Conservation (phyloP, 129 eudicot genomes). For the Mikania micrantha region DNA sequence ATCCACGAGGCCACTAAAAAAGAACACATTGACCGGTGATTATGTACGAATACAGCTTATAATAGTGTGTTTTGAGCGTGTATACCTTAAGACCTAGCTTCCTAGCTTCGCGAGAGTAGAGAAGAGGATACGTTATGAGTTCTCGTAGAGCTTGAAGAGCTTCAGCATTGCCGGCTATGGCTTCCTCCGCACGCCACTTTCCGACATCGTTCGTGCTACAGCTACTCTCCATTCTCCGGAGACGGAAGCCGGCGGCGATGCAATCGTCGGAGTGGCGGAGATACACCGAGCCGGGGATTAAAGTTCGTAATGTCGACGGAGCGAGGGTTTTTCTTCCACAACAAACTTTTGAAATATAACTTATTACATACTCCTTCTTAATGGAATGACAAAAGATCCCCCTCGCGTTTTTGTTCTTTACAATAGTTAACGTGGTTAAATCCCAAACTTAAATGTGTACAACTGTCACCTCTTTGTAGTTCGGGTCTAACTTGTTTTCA, state of each 20-base stretch:
- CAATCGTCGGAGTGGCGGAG: neutral
- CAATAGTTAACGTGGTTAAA: neutral
- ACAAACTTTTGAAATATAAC: neutral
- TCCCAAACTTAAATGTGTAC: too few relatives aligned
- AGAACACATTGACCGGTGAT: neutral
- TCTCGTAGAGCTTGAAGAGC: conserved; percentile 86
- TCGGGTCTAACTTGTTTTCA: too few relatives aligned
- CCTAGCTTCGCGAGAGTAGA: conserved; percentile 44
- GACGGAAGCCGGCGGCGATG: conserved; percentile 5
- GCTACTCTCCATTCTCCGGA: conserved; percentile 26
- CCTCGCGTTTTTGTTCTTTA: neutral
- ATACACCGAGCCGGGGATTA: neutral
- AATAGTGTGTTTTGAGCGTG: neutral
- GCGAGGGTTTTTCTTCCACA: conserved; percentile 11
- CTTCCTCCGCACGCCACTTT: conserved; percentile 72
- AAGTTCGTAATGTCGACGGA: neutral
- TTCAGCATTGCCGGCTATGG: conserved; percentile 68
- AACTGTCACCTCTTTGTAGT: too few relatives aligned
- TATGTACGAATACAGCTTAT: neutral
- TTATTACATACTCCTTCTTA: neutral
- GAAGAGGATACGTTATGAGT: conserved; percentile 67
- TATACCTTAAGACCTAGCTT: conserved; percentile 64
- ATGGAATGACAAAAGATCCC: neutral
- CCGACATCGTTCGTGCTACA: conserved; percentile 23
- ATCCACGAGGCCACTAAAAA: conserved; percentile 82